These are phyloP conservation scores for Sporothrix euskadiensis DNA, from an alignment of 2,329 filamentous ascomycete species.

Conservation along the genomic window DNA sequence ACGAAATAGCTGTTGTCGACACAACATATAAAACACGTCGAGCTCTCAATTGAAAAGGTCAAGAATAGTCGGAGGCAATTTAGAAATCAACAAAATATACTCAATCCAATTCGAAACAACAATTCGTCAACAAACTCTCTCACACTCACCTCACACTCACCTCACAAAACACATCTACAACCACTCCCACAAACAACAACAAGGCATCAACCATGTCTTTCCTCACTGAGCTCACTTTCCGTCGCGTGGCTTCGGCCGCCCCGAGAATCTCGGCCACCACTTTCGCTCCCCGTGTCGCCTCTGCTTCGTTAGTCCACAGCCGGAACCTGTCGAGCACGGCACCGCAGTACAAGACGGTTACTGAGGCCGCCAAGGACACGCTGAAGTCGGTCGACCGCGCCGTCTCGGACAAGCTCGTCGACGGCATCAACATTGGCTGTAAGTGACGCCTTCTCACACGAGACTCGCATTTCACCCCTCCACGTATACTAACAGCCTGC, in stretches of 20 bases:
- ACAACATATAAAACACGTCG: conserved; percentile 8
- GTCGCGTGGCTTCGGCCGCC: conserved; percentile 45
- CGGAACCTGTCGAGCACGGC: conserved; percentile 18
- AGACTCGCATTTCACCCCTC: background rate
- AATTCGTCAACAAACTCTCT: background rate
- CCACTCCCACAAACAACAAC: background rate
- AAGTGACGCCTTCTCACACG: conserved; percentile 28
- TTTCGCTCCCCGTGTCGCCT: background rate
- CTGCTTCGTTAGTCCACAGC: background rate
- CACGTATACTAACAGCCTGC: background rate
- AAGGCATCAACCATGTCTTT: conserved; percentile 50
- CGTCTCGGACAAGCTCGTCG: conserved; percentile 62
- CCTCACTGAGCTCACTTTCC: conserved; percentile 50
- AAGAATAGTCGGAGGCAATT: background rate
- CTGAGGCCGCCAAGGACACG: conserved; percentile 55
- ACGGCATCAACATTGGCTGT: conserved; percentile 62
- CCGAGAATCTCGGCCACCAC: conserved; percentile 45
- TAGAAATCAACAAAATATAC: background rate
- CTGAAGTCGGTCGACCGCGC: conserved; percentile 60
- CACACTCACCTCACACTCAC: background rate
- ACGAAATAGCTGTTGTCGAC: background rate
- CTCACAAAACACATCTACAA: background rate
- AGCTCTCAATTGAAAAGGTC: background rate
- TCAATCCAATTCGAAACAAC: background rate
- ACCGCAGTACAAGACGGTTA: conserved; percentile 44